Evolutionary conservation across 1,139 yeast genomes (phyloP).

Genomic region (Pichia sp.): DNA sequence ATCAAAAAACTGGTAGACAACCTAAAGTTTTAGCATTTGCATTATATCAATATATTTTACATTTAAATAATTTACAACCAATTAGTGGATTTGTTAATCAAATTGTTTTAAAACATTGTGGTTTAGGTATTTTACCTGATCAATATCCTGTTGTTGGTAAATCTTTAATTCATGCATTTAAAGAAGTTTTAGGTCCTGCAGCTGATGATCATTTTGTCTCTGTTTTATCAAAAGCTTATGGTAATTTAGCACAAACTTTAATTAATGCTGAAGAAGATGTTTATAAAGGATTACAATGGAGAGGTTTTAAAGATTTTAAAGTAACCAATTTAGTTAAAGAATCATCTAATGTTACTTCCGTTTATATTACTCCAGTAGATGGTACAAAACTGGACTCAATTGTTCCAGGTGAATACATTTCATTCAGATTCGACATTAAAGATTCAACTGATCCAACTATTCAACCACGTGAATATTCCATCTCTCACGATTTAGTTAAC

Average conservation of each 20-base stretch:
- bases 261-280: constrained; percentile 49
- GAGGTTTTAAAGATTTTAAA: constrained; percentile 38
- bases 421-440: constrained; percentile 39
- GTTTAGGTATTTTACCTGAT: constrained; percentile 54
- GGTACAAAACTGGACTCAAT: constrained; percentile 31
- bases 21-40: constrained; percentile 63
- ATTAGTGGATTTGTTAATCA: constrained; percentile 51
- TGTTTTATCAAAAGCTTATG: constrained; percentile 68
- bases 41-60: constrained; percentile 54
- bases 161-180: constrained; percentile 48
- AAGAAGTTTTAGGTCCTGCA: constrained; percentile 49
- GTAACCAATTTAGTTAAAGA: constrained; percentile 42
- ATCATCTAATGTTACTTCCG: constrained; percentile 43
- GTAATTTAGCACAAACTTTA: constrained; percentile 54
- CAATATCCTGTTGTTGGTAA: constrained; percentile 63
- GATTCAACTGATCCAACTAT: constrained; percentile 27
- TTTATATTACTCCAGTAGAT: constrained; percentile 46
- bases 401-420: constrained; percentile 56
- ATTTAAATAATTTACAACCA: constrained; percentile 55
- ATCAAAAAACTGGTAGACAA: constrained; percentile 52
- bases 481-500: constrained; percentile 33
- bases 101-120: constrained; percentile 62
- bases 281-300: constrained; percentile 33
- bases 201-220: constrained; percentile 52
- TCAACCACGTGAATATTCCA: constrained; percentile 46